A percentile compares a stretch with the other conserved stretches of the same genome.
phyloP scores from a whole-genome alignment of 108 stramenopile genomes.

The Poteriospumella lacustris region DNA sequence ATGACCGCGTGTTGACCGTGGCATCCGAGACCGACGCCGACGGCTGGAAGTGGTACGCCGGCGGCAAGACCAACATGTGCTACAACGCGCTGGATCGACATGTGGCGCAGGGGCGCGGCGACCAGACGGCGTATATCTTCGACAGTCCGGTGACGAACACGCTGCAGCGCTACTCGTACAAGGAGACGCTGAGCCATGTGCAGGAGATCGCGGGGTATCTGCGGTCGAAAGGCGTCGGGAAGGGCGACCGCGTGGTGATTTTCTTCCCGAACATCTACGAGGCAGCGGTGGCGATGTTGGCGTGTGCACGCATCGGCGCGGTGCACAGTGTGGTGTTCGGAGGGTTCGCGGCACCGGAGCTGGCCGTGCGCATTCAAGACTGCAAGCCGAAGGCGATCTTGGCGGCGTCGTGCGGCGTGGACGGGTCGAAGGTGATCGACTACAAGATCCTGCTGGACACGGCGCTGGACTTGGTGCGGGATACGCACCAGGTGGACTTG shows the following conservation, averaged over 20 bases:
- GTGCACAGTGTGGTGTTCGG: constrained; percentile 79
- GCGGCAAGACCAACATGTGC: constrained; percentile 64
- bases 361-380: constrained; percentile 63
- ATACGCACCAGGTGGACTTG: constrained; percentile 47
- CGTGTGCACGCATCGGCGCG: constrained; percentile 69
- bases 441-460: constrained; percentile 63
- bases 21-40: too few species aligned
- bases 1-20: too few species aligned
- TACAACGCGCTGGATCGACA: constrained; percentile 71
- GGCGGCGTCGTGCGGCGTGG: constrained; percentile 59
- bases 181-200: constrained; percentile 58
- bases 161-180: constrained; percentile 50
- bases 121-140: constrained; percentile 59
- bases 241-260: constrained; percentile 67
- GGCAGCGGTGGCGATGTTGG: constrained; percentile 67
- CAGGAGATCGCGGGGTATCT: constrained; percentile 52
- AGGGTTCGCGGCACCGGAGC: constrained; percentile 67
- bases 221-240: constrained; percentile 50
- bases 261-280: constrained; percentile 79
- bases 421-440: constrained; percentile 51
- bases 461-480: constrained; percentile 56
- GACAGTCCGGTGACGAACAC: constrained; percentile 59
- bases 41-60: background rate
- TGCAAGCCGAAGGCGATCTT: constrained; percentile 65
- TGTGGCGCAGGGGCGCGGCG: constrained; percentile 55